Evolutionary conservation across 805 yeast genomes (phyloP), one percentile per base, ranked within the genome.

Genomic region (Crinitomyces ghanaensis): DNA sequence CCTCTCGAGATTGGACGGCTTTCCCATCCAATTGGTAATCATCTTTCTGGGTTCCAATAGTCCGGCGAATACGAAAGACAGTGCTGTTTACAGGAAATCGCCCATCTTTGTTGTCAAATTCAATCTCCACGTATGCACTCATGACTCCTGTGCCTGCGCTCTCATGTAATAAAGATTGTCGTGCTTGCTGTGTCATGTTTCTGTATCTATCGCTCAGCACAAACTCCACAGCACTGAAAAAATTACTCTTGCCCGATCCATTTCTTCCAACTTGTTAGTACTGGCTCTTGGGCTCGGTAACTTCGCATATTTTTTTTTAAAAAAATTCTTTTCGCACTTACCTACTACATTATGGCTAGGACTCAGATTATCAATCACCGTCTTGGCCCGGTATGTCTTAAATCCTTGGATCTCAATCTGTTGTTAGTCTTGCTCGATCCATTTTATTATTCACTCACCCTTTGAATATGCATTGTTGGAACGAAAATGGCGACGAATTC

Each of bases 181-280:
- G 67, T 49, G 84, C 94, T 44, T 84, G 93, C 42, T 88, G 62
- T 16, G 77, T 65, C 76, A 86, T 68, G 51, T 83, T 79, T 2
- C 82, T 77, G 53, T 81, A 83, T 21, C 88, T 93, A 51, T 88
- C 96, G 29, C 93, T 77, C 14, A 91, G 56, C 7, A 85, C 96
- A 59, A 86, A 91, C 41, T 96, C 65, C 36, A 88, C 80, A 7
- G 98, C 97, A 29, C 95, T 85, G 55, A 88, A 91, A 58, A 88
- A 80, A 55, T 91, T 88, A 26, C 95, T 82, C 54, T 91, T 88
- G 6, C 98, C 98, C 6, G 95, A 81, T n/a, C 96, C 96, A 57
- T 86, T 86, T 32, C 94, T 62, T 2, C 96, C 96, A 20, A 86
- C 60, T 42, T 6, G 11, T 19, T 9, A 26, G 39, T 20, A n/a